A percentile compares a stretch with the other conserved stretches of the same genome.
Conservation (phyloP, 805 yeast genomes). For the Hanseniaspora nectarophila region DNA sequence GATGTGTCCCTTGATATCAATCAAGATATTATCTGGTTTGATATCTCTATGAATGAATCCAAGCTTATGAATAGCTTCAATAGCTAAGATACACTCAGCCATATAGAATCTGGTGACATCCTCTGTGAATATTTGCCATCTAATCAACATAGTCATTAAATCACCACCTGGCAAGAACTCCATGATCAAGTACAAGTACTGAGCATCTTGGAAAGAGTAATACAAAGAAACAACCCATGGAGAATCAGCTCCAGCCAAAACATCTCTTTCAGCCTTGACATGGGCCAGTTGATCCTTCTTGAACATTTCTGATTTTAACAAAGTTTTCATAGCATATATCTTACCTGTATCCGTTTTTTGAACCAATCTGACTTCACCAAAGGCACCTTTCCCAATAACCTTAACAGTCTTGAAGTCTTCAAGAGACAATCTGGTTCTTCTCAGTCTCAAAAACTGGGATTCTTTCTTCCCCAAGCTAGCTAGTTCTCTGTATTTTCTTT, state of each 20-base stretch:
- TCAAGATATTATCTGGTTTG: conserved; percentile 89
- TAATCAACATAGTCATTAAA: conserved; percentile 86
- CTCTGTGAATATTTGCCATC: conserved; percentile 88
- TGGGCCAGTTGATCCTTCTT: conserved; percentile 89
- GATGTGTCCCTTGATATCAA: conserved; percentile 69
- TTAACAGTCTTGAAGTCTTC: conserved; percentile 83
- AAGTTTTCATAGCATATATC: conserved; percentile 89
- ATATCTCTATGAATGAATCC: conserved; percentile 96
- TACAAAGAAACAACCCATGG: conserved; percentile 81
- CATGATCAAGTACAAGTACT: conserved; percentile 78
- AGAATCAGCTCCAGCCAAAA: conserved; percentile 77
- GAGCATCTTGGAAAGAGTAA: conserved; percentile 64
- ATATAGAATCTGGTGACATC: conserved; percentile 86
- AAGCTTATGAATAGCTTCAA: conserved; percentile 82
- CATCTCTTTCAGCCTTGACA: conserved; percentile 92
- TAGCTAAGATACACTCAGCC: conserved; percentile 92
- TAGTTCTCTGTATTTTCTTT: conserved; percentile 70
- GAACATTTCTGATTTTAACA: conserved; percentile 82
- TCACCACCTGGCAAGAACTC: conserved; percentile 90
- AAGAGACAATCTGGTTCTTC: conserved; percentile 70
- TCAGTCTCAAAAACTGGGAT: conserved; percentile 68
- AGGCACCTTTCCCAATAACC: conserved; percentile 91
- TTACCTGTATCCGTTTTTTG: conserved; percentile 84
- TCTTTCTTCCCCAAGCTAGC: conserved; percentile 78
- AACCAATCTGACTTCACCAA: conserved; percentile 91